A percentile compares a stretch with the other conserved stretches of the same genome.
These are phyloP conservation scores for Aspergillus proliferans DNA, from an alignment of 2,329 filamentous ascomycete species.

Conservation along the genomic window DNA sequence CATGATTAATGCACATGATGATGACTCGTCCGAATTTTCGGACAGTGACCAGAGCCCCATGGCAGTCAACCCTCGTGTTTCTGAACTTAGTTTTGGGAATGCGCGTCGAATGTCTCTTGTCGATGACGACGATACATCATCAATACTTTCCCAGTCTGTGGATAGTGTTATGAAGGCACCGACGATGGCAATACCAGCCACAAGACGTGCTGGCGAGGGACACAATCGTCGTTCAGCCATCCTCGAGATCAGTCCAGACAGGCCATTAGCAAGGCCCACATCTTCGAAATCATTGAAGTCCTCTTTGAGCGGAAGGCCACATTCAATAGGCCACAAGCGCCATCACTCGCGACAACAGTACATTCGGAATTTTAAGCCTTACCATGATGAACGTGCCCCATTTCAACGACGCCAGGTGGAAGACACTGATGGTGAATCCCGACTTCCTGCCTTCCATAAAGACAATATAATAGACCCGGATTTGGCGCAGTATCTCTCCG, in stretches of 20 bases:
- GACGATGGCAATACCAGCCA: slow-evolving; percentile 61
- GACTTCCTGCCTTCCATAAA: slow-evolving; percentile 87
- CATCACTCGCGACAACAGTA: slow-evolving; percentile 85
- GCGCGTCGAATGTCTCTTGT: slow-evolving; percentile 33
- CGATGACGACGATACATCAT: slow-evolving; percentile 43
- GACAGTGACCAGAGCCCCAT: slow-evolving; percentile 62
- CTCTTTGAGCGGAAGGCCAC: slow-evolving; percentile 60
- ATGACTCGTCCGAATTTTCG: slow-evolving; percentile 87
- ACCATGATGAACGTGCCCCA: slow-evolving; percentile 73
- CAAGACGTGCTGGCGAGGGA: slow-evolving; percentile 62
- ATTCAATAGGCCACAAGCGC: slow-evolving; percentile 75
- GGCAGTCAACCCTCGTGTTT: slow-evolving; percentile 53
- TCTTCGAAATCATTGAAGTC: slow-evolving; percentile 87
- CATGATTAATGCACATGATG: slow-evolving; percentile 84
- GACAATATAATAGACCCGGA: slow-evolving; percentile 99
- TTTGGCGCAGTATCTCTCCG: slow-evolving; percentile 89
- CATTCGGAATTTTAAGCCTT: slow-evolving; percentile 65
- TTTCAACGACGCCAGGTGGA: slow-evolving; percentile 72
- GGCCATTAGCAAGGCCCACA: slow-evolving; percentile 74
- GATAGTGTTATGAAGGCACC: slow-evolving; percentile 47
- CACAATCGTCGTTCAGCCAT: slow-evolving; percentile 79
- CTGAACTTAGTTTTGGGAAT: slow-evolving; percentile 52
- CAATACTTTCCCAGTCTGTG: slow-evolving; percentile 41
- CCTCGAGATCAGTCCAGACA: slow-evolving; percentile 80
- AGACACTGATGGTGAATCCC: slow-evolving; percentile 58